A percentile compares a stretch with the other conserved stretches of the same genome.
Evolutionary conservation across 768 basidiomycete species (phyloP).

Genomic region (Tephrocybe sp.): DNA sequence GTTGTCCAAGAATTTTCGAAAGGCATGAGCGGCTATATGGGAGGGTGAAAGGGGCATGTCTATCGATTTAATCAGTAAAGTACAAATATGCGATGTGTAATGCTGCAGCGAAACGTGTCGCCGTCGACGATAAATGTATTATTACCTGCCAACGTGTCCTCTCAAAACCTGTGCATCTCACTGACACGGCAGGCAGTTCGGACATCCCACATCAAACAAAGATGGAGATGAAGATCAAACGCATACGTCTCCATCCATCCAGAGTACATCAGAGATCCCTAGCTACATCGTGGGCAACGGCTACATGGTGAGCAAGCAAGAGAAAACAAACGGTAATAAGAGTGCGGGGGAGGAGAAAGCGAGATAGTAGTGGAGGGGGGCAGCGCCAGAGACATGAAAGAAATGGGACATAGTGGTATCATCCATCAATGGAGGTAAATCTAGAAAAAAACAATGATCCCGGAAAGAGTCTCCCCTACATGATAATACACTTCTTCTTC

Average conservation of each 20-base stretch:
- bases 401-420: constrained; percentile 66
- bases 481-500: constrained; percentile 69
- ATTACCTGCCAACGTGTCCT: constrained; percentile 4
- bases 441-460: constrained; percentile 63
- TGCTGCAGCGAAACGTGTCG: not conserved
- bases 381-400: constrained; percentile 29
- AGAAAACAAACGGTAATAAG: constrained; percentile 24
- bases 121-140: not conserved
- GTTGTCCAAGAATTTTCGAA: constrained; percentile 29
- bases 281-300: constrained; percentile 25
- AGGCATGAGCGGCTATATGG: constrained; percentile 3
- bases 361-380: constrained; percentile 20
- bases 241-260: constrained; percentile 29
- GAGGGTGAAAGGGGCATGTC: too few relatives aligned
- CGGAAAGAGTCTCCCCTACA: constrained; percentile 72
- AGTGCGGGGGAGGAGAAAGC: constrained; percentile 21
- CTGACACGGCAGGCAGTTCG: constrained; percentile 7
- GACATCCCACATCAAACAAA: constrained; percentile 22
- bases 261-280: constrained; percentile 36
- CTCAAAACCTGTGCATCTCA: constrained; percentile 12
- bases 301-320: constrained; percentile 22
- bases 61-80: too few relatives aligned
- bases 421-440: constrained; percentile 80
- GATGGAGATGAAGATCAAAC: constrained; percentile 25
- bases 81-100: too few relatives aligned